Conservation (phyloP, 1,284 basidiomycete genomes). For the Irpex sp. region DNA sequence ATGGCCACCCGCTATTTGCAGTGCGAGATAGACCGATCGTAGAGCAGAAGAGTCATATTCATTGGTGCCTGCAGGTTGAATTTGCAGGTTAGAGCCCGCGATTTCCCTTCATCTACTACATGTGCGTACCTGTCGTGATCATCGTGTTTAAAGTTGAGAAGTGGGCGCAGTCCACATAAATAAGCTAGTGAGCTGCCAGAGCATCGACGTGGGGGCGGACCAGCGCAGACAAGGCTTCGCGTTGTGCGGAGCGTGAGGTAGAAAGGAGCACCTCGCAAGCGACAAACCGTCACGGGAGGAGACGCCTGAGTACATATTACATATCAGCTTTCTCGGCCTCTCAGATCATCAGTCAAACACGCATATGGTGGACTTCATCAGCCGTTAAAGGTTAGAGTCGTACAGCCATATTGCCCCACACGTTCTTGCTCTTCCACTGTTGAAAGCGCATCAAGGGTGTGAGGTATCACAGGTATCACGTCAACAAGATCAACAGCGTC, state of each 20-base stretch:
- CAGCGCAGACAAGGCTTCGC: background rate
- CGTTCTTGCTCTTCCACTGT: background rate
- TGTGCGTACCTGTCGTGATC: background rate
- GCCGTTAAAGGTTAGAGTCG: background rate
- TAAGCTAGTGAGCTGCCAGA: background rate
- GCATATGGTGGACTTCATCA: background rate
- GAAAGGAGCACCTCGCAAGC: background rate
- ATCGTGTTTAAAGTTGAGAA: background rate
- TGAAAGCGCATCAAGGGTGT: background rate
- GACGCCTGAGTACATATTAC: background rate
- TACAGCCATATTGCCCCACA: background rate
- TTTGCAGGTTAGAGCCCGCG: background rate
- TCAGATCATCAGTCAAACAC: background rate
- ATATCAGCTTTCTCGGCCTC: background rate
- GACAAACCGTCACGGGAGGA: background rate
- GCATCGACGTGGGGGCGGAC: background rate
- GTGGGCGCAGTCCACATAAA: background rate
- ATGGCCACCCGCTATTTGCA: conserved; percentile 29
- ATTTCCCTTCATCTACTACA: background rate
- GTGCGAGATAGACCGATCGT: conserved; percentile 12
- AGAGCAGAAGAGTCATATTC: conserved; percentile 5
- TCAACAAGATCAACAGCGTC: background rate
- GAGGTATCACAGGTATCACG: background rate
- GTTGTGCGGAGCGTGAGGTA: background rate
- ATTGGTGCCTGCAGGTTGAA: background rate